Percentiles rank a stretch among this genome's conserved stretches.
Conservation (phyloP, 768 basidiomycete genomes). For the Suillus fuscotomentosus region DNA sequence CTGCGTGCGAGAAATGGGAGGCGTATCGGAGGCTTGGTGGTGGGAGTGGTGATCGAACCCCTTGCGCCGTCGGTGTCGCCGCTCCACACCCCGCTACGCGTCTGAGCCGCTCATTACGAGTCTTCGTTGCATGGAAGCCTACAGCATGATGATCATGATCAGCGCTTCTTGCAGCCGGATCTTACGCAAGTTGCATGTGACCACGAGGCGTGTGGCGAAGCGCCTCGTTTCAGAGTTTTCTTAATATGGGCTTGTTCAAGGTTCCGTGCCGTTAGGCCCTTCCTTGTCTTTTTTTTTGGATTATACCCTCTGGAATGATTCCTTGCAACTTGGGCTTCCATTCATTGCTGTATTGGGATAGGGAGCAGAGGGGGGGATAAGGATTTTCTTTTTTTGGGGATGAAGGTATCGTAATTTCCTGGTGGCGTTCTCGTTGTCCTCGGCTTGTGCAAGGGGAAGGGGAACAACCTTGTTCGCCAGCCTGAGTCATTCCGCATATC, state of each 20-base stretch:
- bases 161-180: conserved; percentile 1
- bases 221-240: conserved; percentile 1
- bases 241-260: neutral
- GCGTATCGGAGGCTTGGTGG: neutral
- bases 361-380: neutral
- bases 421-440: neutral
- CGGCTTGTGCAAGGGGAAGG: neutral
- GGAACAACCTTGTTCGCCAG: neutral
- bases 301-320: neutral
- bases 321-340: neutral
- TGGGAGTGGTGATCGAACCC: neutral
- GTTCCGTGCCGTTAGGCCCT: neutral
- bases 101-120: conserved; percentile 52
- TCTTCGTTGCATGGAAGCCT: conserved; percentile 60
- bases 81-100: conserved; percentile 22
- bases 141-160: neutral
- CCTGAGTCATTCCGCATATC: too few species aligned
- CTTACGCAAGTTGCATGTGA: neutral
- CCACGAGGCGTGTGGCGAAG: neutral
- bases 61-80: neutral
- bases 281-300: neutral
- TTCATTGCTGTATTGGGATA: neutral
- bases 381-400: neutral
- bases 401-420: neutral
- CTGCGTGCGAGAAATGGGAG: conserved; percentile 57